Conservation (phyloP, 1,284 basidiomycete genomes). For the Papiliotrema flavescens region DNA sequence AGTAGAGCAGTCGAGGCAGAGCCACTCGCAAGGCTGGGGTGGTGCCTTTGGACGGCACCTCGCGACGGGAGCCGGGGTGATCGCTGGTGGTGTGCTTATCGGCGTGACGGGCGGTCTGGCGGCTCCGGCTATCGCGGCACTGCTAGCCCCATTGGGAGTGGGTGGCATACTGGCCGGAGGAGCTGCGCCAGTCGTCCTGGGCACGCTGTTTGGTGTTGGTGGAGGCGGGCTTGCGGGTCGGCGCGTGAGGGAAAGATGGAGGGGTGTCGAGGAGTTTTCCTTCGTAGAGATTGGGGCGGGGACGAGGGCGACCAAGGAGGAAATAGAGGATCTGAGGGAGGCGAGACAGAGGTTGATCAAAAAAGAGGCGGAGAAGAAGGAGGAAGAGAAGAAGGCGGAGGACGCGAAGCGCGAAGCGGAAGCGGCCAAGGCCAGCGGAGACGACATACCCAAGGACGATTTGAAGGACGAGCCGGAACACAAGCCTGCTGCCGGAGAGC, state of each 20-base stretch:
- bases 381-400: neutral
- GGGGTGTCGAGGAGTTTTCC: conserved; percentile 53
- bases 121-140: conserved; percentile 53
- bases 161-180: conserved; percentile 49
- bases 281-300: conserved; percentile 51
- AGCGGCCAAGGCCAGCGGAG: conserved; percentile 3
- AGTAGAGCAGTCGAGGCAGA: conserved; percentile 45
- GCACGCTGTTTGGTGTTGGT: conserved; percentile 54
- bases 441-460: conserved; percentile 8
- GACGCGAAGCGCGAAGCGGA: conserved; percentile 3
- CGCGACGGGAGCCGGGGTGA: conserved; percentile 54
- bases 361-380: neutral
- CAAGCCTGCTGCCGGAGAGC: too few species aligned
- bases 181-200: conserved; percentile 52
- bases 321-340: conserved; percentile 36
- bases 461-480: conserved; percentile 6
- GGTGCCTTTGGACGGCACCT: conserved; percentile 45
- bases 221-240: conserved; percentile 54
- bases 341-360: conserved; percentile 16
- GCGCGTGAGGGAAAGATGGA: conserved; percentile 53
- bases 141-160: conserved; percentile 51
- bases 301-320: conserved; percentile 34
- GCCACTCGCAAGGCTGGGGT: conserved; percentile 51
- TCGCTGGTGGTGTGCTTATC: conserved; percentile 50
- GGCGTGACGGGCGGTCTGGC: conserved; percentile 56